Conservation (phyloP, 164 flowering plant species). For the Buxus sempervirens region DNA sequence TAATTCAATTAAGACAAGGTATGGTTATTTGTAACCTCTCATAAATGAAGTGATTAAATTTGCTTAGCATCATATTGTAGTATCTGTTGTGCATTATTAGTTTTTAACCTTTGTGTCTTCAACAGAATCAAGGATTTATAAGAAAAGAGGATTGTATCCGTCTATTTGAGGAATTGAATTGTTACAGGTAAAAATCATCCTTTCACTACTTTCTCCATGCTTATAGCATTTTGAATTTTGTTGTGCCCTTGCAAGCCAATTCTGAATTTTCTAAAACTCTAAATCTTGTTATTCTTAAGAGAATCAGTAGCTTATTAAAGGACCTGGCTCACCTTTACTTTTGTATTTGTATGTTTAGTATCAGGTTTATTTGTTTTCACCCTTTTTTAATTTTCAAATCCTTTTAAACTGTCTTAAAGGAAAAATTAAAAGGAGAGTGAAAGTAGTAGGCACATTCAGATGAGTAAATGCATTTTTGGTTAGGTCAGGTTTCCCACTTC, state of each 20-base stretch:
- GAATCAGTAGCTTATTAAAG: background rate
- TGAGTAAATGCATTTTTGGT: too few relatives aligned
- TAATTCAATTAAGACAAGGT: background rate
- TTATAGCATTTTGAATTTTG: background rate
- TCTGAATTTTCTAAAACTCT: too few relatives aligned
- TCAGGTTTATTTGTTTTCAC: too few relatives aligned
- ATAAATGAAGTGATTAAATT: background rate
- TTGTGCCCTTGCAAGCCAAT: too few relatives aligned
- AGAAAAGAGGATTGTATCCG: constrained; percentile 63
- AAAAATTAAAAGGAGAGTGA: too few relatives aligned
- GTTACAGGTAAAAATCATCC: constrained; percentile 63
- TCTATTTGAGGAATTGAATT: constrained; percentile 74
- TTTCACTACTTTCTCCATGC: background rate
- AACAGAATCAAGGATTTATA: constrained; percentile 55
- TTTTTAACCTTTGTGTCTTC: constrained; percentile 13
- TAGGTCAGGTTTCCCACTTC: too few relatives aligned
- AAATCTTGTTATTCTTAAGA: background rate
- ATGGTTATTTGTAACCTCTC: background rate
- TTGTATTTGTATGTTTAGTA: background rate
- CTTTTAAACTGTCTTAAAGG: background rate
- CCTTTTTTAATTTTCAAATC: background rate
- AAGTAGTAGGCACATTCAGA: too few relatives aligned
- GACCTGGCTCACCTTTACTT: background rate
- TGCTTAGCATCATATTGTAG: background rate
- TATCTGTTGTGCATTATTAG: background rate